Evolutionary conservation across 2,329 filamentous ascomycete species (phyloP).

Genomic region (Neonectria neomacrospora): DNA sequence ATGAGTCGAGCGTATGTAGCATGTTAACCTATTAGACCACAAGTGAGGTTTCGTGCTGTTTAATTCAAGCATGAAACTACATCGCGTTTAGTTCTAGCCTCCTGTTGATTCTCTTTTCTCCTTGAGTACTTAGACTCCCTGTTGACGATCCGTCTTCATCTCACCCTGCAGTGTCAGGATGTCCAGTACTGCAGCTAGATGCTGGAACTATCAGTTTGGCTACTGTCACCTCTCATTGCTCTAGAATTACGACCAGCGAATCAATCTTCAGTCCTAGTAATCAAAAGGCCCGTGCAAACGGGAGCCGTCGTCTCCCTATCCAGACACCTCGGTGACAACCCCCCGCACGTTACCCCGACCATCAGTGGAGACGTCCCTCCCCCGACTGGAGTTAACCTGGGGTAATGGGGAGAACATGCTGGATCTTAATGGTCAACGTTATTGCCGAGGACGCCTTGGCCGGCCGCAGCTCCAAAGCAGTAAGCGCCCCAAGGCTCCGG

Average conservation of each 20-base stretch:
- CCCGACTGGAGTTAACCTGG: slow-evolving; percentile 6
- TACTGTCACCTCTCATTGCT: no score
- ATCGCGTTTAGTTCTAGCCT: neutral
- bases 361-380: slow-evolving; percentile 5
- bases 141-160: no score
- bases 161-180: no score
- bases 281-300: neutral
- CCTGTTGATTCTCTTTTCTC: no score
- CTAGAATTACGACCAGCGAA: neutral
- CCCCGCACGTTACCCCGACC: slow-evolving; percentile 16
- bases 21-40: neutral
- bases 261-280: neutral
- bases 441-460: slow-evolving; percentile 5
- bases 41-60: no score
- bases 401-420: slow-evolving; percentile 4
- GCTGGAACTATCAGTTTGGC: no score
- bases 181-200: no score
- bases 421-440: neutral
- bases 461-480: slow-evolving; percentile 13
- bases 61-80: neutral
- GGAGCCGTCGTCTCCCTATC: neutral
- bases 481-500: neutral
- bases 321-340: neutral
- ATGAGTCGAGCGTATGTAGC: neutral
- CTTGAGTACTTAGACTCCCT: no score